Evolutionary conservation across 75 land plant species (phyloP), one percentile per base, ranked within the genome.

Genomic region (Selaginella tamariscina): DNA sequence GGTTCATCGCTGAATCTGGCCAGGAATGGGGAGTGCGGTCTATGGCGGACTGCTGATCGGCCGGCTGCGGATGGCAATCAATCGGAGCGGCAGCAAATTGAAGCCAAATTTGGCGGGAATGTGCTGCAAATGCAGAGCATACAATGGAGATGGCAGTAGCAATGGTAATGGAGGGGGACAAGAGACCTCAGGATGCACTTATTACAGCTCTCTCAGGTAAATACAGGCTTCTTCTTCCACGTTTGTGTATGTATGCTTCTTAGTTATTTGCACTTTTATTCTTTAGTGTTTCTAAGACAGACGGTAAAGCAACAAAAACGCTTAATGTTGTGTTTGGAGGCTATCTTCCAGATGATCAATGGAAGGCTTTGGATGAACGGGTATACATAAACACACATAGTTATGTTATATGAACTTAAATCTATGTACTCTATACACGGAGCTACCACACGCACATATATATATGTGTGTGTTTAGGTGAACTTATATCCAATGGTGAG

Each of bases 241-340:
- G 67, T 65, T n/a, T n/a, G n/a, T n/a, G n/a, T n/a, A n/a, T n/a
- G n/a, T n/a, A n/a, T n/a, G 63, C 63, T 11, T 59, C 22, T 9
- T n/a, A 15, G 63, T 29, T 65, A 28, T n/a, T 56, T 56, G 15
- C 26, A 8, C 30, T 70, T 54, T 27, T 76, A 83, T 39, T 39
- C 49, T 5, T 15, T 5, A 93, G 88, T 68, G 89, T 86, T 5
- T 89, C 97, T 39, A 92, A 84, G 79, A 73, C 85, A 33, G 89
- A 92, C 75, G 97, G 97, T 54, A 80, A 93, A 65, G 86, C 86
- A 33, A 89, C 87, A 24, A 88, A 88, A 54, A 92, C 97, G 0
- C 88, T 85, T 20, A 92, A 92, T 80, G 78, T 92, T 62, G 87
- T 92, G 24, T 79, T 92, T 55, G 97, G 97, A 9, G 97, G 97